Conservation (phyloP, 2,329 filamentous ascomycete species). For the Paraphoma sp. region DNA sequence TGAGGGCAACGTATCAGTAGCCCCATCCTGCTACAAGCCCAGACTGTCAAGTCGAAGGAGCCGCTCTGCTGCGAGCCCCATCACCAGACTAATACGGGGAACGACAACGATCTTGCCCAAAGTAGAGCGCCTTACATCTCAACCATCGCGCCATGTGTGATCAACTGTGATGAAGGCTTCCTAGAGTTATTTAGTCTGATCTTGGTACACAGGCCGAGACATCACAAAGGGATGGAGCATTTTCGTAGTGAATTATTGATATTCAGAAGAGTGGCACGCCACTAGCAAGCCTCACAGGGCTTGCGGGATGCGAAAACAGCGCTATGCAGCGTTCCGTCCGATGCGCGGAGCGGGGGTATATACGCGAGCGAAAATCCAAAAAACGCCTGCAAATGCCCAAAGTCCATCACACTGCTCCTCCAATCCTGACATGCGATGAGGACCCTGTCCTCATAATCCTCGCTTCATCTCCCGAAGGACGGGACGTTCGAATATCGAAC, state of each 20-base stretch:
- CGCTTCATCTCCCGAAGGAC: not conserved
- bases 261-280: constrained; percentile 34
- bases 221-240: constrained; percentile 1
- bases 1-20: constrained; percentile 8
- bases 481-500: not conserved
- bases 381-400: constrained; percentile 23
- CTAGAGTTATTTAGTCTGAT: not conserved
- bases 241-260: constrained; percentile 10
- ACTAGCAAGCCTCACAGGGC: constrained; percentile 27
- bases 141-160: constrained; percentile 27
- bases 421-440: constrained; percentile 13
- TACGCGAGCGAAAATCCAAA: constrained; percentile 11
- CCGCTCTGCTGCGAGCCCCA: not conserved
- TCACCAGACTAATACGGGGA: constrained; percentile 1
- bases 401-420: constrained; percentile 23
- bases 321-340: constrained; percentile 29
- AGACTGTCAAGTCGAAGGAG: not conserved
- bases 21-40: constrained; percentile 1
- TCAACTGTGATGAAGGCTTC: constrained; percentile 12
- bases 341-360: constrained; percentile 33
- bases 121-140: constrained; percentile 27
- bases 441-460: not conserved
- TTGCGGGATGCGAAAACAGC: constrained; percentile 28
- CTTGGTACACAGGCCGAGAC: not conserved
- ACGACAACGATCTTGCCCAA: constrained; percentile 8